These are phyloP conservation scores for Populus tomentosa DNA, from an alignment of 441 rosid species.

Conservation along the genomic window DNA sequence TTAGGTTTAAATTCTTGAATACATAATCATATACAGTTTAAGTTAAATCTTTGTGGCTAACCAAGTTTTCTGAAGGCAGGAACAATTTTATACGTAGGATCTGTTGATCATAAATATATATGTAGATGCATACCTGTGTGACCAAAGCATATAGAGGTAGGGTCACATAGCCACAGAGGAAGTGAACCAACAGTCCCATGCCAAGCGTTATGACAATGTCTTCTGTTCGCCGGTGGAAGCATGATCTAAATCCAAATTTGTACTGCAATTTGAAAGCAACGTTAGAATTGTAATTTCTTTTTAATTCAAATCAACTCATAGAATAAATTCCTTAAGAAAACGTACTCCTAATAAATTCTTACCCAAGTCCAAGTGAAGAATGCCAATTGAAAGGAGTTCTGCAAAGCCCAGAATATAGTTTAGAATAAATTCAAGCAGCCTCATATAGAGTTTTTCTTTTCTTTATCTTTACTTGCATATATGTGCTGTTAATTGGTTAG, in stretches of 20 bases:
- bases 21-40: not conserved
- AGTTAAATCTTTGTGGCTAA: not conserved
- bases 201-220: constrained; percentile 48
- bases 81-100: not conserved
- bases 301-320: not conserved
- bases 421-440: not conserved
- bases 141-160: constrained; percentile 91
- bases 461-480: not conserved
- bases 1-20: not conserved
- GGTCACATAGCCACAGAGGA: constrained; percentile 81
- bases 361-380: constrained; percentile 86
- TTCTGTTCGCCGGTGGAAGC: constrained; percentile 51
- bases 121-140: constrained; percentile 48
- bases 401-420: constrained; percentile 18
- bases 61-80: not conserved
- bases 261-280: constrained; percentile 34
- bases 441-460: not conserved
- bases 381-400: constrained; percentile 81
- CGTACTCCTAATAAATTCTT: constrained; percentile 8
- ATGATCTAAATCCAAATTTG: constrained; percentile 54
- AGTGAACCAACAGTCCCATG: constrained; percentile 52
- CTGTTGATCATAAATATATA: not conserved
- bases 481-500: not conserved
- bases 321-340: not conserved
- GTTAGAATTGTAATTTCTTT: not conserved